Conservation (phyloP, 768 basidiomycete species). For the Filobasidium wieringae region DNA sequence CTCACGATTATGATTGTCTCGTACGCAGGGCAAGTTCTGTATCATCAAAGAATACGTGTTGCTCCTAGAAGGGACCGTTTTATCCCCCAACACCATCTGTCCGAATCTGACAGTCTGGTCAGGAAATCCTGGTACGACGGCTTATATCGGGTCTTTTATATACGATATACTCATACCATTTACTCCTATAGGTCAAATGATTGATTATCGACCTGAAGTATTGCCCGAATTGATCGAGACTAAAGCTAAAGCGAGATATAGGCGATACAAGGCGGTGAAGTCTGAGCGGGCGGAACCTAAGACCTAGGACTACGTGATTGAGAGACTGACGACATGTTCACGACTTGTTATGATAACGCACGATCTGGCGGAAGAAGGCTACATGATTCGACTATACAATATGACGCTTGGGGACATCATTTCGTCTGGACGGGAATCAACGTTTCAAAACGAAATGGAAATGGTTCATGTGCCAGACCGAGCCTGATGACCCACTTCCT, state of each 20-base stretch:
- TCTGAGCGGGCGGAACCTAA: no score
- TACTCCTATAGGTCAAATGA: not conserved
- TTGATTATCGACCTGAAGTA: conserved; percentile 53
- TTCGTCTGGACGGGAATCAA: no score
- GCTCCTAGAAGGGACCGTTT: conserved; percentile 75
- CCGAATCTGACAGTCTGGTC: conserved; percentile 73
- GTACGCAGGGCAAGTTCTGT: conserved; percentile 84
- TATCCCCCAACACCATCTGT: conserved; percentile 85
- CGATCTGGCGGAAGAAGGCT: no score
- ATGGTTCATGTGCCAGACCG: no score
- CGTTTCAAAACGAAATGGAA: no score
- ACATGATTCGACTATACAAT: no score
- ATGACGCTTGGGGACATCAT: no score
- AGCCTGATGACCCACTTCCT: no score
- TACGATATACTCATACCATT: not conserved
- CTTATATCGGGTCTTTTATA: not conserved
- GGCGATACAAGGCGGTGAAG: conserved; percentile 49
- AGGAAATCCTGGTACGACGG: conserved; percentile 69
- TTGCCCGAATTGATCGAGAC: conserved; percentile 85
- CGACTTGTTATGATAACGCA: no score
- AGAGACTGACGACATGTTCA: no score
- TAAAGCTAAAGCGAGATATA: conserved; percentile 72
- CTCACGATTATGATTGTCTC: no score
- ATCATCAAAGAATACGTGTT: conserved; percentile 92
- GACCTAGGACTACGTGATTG: no score